Percentiles rank a stretch among this genome's conserved stretches.
phyloP scores from a whole-genome alignment of 1,139 yeast species.

The Williopsis jadinii region DNA sequence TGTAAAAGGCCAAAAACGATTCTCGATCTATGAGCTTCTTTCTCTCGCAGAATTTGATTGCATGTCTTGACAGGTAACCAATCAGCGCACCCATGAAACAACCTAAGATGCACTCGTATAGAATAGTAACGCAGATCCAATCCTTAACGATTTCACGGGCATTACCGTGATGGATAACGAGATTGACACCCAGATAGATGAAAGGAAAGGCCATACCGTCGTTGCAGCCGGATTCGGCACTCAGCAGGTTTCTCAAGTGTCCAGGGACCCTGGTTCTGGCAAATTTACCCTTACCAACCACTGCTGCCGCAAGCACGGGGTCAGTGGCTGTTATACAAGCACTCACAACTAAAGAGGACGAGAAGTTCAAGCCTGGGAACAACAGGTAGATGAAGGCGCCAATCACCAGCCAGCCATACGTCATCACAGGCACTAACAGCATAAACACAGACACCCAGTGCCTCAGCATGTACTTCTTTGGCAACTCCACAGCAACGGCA shows the following conservation, averaged over 20 bases:
- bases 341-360: conserved; percentile 71
- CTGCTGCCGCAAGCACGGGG: conserved; percentile 96
- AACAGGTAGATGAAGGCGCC: conserved; percentile 82
- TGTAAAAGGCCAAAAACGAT: conserved; percentile 85
- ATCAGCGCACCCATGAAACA: conserved; percentile 66
- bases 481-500: conserved; percentile 96
- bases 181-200: conserved; percentile 64
- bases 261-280: conserved; percentile 92
- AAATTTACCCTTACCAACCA: conserved; percentile 95
- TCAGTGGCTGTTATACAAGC: conserved; percentile 98
- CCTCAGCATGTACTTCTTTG: conserved; percentile 83
- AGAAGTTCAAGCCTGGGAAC: conserved; percentile 74
- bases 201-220: conserved; percentile 99
- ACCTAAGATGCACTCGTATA: conserved; percentile 88
- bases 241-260: conserved; percentile 78
- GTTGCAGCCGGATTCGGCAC: conserved; percentile 96
- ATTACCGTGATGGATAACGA: conserved; percentile 61
- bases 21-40: conserved; percentile 81
- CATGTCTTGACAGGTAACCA: conserved; percentile 70
- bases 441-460: conserved; percentile 84
- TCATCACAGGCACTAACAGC: conserved; percentile 87
- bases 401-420: conserved; percentile 85
- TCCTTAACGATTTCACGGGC: conserved; percentile 68
- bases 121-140: conserved; percentile 74
- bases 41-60: conserved; percentile 73